These are phyloP conservation scores for Curvularia spicifera DNA, from an alignment of 2,329 filamentous ascomycete species.

Conservation along the genomic window DNA sequence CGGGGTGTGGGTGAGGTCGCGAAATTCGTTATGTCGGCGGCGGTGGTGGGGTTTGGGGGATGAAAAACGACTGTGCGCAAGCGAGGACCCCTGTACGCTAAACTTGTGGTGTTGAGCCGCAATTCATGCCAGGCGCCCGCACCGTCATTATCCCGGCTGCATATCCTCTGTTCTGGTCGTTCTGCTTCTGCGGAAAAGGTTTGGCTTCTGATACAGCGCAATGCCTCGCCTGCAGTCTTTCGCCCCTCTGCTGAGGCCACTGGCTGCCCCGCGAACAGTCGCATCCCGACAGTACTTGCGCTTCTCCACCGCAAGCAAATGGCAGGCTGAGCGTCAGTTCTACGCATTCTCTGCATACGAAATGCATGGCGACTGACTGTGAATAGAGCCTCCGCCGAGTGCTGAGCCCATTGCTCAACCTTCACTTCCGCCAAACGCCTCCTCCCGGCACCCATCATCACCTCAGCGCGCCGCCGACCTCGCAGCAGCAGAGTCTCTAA, in stretches of 20 bases:
- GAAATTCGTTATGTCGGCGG: conserved; percentile 22
- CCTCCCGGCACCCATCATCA: conserved; percentile 41
- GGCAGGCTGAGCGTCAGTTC: conserved; percentile 38
- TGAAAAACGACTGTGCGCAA: conserved; percentile 48
- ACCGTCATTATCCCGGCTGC: conserved; percentile 6
- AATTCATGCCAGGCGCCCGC: conserved; percentile 19
- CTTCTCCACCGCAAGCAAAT: conserved; percentile 48
- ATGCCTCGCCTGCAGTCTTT: conserved; percentile 49
- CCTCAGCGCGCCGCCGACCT: conserved; percentile 43
- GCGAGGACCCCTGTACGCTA: conserved; percentile 46
- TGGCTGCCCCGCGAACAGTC: conserved; percentile 46
- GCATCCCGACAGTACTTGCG: conserved; percentile 50
- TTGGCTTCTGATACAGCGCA: background rate
- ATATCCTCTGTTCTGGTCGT: background rate
- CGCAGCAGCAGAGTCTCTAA: conserved; percentile 43
- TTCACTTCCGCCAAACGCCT: conserved; percentile 28
- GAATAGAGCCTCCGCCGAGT: conserved; percentile 31
- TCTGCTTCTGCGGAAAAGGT: background rate
- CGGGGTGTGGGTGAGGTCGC: conserved; percentile 17
- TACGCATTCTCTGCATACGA: background rate
- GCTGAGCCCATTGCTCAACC: conserved; percentile 33
- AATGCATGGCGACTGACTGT: conserved; percentile 1
- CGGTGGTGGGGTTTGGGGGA: conserved; percentile 15
- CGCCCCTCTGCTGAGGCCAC: conserved; percentile 51
- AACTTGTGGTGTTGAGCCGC: conserved; percentile 43